phyloP scores from a whole-genome alignment of 371 early-diverging fungal species.

The Actinomucor elegans region DNA sequence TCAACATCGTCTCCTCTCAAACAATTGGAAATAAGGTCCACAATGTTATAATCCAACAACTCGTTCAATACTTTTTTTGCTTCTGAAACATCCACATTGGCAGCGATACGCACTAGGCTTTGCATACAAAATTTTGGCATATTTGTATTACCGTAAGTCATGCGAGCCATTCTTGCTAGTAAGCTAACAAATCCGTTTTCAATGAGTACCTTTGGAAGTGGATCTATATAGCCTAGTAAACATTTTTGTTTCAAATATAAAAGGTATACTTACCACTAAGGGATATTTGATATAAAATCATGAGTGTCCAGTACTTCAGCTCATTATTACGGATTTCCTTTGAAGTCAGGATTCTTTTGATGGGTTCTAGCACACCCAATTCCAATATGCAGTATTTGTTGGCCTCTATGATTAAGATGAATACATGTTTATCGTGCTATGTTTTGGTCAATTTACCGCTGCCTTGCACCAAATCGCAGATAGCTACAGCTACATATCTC shows the following conservation, averaged over 20 bases:
- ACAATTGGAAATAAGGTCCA: conserved; percentile 67
- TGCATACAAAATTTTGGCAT: conserved; percentile 86
- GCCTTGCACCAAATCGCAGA: conserved; percentile 69
- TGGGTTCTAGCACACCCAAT: conserved; percentile 62
- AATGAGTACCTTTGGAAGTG: conserved; percentile 61
- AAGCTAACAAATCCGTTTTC: conserved; percentile 58
- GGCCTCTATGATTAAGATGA: conserved; percentile 34
- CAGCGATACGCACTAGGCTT: conserved; percentile 74
- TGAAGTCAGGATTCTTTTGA: conserved; percentile 59
- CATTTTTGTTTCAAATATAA: background rate
- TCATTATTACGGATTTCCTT: conserved; percentile 67
- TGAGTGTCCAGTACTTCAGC: conserved; percentile 78
- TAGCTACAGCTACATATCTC: conserved; percentile 68
- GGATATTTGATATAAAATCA: conserved; percentile 75
- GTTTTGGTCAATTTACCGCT: conserved; percentile 49
- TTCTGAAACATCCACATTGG: conserved; percentile 54
- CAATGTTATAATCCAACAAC: conserved; percentile 65
- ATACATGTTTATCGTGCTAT: background rate
- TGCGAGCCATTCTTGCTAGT: conserved; percentile 67
- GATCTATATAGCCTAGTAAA: conserved; percentile 35
- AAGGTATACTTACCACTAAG: conserved; percentile 52
- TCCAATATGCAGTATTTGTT: conserved; percentile 57
- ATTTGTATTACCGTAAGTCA: conserved; percentile 78
- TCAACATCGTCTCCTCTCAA: conserved; percentile 78
- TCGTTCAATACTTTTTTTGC: conserved; percentile 48